Percentiles rank a stretch among this genome's conserved stretches.
These are phyloP conservation scores for Cutaneotrichosporon sp. DNA, from an alignment of 1,284 basidiomycete species.

Conservation along the genomic window DNA sequence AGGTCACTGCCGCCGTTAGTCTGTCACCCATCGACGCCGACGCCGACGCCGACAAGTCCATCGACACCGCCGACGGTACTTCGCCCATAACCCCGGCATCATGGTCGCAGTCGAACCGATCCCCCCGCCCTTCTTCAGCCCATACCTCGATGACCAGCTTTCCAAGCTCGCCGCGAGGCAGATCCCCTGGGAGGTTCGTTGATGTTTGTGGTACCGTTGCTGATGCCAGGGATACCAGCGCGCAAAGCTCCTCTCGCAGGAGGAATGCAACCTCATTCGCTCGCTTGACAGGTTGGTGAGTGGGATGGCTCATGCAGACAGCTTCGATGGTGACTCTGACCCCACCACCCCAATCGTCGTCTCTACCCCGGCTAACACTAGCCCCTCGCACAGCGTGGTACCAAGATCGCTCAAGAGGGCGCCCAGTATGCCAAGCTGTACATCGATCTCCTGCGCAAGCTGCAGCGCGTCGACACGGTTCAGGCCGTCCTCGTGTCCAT, in stretches of 20 bases:
- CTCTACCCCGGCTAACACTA: slow-evolving; percentile 49
- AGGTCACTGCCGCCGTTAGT: too few relatives aligned
- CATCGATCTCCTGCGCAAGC: slow-evolving; percentile 84
- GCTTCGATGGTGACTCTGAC: neutral
- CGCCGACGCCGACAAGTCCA: too few relatives aligned
- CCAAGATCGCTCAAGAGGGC: slow-evolving; percentile 70
- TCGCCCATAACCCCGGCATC: neutral
- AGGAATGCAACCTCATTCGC: slow-evolving; percentile 87
- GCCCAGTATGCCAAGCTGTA: slow-evolving; percentile 81
- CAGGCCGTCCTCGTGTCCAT: slow-evolving; percentile 88
- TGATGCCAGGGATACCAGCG: slow-evolving; percentile 79
- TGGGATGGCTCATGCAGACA: neutral
- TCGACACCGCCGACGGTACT: neutral
- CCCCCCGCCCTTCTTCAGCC: slow-evolving; percentile 71
- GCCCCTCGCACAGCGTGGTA: slow-evolving; percentile 65
- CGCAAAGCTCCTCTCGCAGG: slow-evolving; percentile 79
- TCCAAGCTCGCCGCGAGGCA: slow-evolving; percentile 82
- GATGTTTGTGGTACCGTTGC: neutral
- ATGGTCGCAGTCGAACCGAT: slow-evolving; percentile 45
- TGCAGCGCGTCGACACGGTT: slow-evolving; percentile 87
- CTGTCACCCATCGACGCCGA: too few relatives aligned
- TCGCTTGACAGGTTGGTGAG: slow-evolving; percentile 66
- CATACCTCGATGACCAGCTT: slow-evolving; percentile 80
- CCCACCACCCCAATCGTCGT: too few relatives aligned
- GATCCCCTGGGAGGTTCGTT: slow-evolving; percentile 88